phyloP scores from a whole-genome alignment of 164 flowering plant genomes.

The Dillenia turbinata region DNA sequence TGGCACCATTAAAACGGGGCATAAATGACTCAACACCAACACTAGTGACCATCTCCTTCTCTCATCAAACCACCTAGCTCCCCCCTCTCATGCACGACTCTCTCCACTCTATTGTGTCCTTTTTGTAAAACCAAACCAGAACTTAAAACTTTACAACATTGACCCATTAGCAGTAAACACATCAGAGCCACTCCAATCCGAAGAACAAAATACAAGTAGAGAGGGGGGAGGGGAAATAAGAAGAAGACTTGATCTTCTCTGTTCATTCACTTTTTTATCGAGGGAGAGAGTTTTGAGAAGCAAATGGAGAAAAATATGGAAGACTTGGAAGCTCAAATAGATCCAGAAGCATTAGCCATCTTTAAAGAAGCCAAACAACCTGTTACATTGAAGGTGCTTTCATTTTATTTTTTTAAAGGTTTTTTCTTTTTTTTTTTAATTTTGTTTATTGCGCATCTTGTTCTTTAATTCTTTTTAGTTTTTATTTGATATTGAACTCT shows the following conservation, averaged over 20 bases:
- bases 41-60: too few species aligned
- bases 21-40: too few species aligned
- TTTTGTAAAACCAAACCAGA: too few species aligned
- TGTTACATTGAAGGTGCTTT: conserved; percentile 44
- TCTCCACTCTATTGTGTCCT: too few species aligned
- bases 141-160: too few species aligned
- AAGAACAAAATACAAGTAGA: too few species aligned
- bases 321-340: conserved; percentile 32
- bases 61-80: too few species aligned
- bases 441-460: not conserved
- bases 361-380: conserved; percentile 36
- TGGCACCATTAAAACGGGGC: too few species aligned
- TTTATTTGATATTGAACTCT: not conserved
- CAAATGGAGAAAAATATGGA: conserved; percentile 21
- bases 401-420: not conserved
- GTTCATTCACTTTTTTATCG: not conserved
- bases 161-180: too few species aligned
- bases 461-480: not conserved
- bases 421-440: not conserved
- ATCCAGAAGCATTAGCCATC: conserved; percentile 17
- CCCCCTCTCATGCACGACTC: too few species aligned
- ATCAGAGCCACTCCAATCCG: too few species aligned
- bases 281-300: not conserved
- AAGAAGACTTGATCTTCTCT: not conserved
- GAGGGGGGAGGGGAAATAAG: not conserved